These are phyloP conservation scores for Xylogone sp. DNA, from an alignment of 2,329 filamentous ascomycete genomes.

Conservation along the genomic window DNA sequence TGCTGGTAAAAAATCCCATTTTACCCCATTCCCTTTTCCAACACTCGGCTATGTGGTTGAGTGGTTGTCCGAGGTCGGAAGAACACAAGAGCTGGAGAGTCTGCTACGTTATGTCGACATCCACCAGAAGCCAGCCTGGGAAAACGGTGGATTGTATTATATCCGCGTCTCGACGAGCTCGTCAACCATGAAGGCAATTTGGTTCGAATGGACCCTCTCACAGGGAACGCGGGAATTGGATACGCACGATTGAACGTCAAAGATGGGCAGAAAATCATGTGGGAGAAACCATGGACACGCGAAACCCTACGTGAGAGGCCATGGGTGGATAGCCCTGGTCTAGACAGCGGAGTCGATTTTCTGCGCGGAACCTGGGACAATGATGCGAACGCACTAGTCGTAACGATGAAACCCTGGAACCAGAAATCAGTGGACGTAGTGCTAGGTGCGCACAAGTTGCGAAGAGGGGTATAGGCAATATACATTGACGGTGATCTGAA, in stretches of 20 bases:
- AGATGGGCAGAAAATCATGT: conserved; percentile 33
- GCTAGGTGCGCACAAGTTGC: neutral
- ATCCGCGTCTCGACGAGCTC: conserved; percentile 22
- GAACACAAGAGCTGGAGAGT: conserved; percentile 10
- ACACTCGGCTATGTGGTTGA: conserved; percentile 26
- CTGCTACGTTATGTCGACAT: conserved; percentile 27
- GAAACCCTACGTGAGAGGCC: conserved; percentile 5
- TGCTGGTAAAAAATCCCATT: neutral
- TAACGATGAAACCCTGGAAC: conserved; percentile 4
- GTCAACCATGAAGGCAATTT: conserved; percentile 22
- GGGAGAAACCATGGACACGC: conserved; percentile 26
- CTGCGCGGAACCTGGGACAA: conserved; percentile 2
- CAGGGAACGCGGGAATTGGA: conserved; percentile 32
- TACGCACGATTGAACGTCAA: conserved; percentile 33
- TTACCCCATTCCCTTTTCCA: conserved; percentile 1
- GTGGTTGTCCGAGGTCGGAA: conserved; percentile 32
- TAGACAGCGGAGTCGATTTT: conserved; percentile 4
- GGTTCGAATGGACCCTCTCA: conserved; percentile 30
- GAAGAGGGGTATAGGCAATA: neutral
- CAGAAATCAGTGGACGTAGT: neutral
- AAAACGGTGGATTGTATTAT: conserved; percentile 32
- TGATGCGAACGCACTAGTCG: neutral
- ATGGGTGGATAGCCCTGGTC: neutral
- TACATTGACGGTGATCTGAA: conserved; percentile 3
- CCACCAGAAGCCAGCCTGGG: conserved; percentile 27